Evolutionary conservation across 1,284 basidiomycete genomes (phyloP).

Genomic region (Calocybe gambosa): DNA sequence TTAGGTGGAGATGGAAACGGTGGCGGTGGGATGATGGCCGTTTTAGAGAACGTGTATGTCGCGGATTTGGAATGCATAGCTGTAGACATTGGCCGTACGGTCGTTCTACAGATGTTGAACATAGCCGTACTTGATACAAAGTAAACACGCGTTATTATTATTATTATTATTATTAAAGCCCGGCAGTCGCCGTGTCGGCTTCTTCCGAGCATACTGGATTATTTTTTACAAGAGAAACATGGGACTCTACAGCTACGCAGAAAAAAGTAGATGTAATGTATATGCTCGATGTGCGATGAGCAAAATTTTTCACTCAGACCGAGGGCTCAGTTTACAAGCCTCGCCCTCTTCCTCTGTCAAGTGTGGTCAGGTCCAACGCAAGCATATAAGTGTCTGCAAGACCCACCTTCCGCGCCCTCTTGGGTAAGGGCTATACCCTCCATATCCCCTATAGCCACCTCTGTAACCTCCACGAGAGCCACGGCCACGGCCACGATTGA

Average conservation of each 20-base stretch:
- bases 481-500: slow-evolving; percentile 77
- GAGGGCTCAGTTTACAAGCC: slow-evolving; percentile 55
- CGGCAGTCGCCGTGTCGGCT: slow-evolving; percentile 7
- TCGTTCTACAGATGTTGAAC: slow-evolving; percentile 26
- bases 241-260: too few species aligned
- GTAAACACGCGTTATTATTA: too few species aligned
- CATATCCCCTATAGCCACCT: slow-evolving; percentile 60
- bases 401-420: slow-evolving; percentile 72
- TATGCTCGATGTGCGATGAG: slow-evolving; percentile 12
- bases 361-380: slow-evolving; percentile 1
- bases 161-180: slow-evolving; percentile 6
- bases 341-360: slow-evolving; percentile 60
- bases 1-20: slow-evolving; percentile 37
- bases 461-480: slow-evolving; percentile 61
- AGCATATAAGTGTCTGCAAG: not conserved
- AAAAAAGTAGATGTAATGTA: too few species aligned
- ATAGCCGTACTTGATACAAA: slow-evolving; percentile 17
- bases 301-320: not conserved
- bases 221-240: slow-evolving; percentile 5
- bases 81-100: slow-evolving; percentile 40
- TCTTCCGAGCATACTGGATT: slow-evolving; percentile 11
- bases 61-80: slow-evolving; percentile 20
- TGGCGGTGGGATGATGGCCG: slow-evolving; percentile 49
- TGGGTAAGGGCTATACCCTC: slow-evolving; percentile 70
- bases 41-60: slow-evolving; percentile 72